phyloP scores from a whole-genome alignment of 2,329 filamentous ascomycete species.

The Beauveria sp. region DNA sequence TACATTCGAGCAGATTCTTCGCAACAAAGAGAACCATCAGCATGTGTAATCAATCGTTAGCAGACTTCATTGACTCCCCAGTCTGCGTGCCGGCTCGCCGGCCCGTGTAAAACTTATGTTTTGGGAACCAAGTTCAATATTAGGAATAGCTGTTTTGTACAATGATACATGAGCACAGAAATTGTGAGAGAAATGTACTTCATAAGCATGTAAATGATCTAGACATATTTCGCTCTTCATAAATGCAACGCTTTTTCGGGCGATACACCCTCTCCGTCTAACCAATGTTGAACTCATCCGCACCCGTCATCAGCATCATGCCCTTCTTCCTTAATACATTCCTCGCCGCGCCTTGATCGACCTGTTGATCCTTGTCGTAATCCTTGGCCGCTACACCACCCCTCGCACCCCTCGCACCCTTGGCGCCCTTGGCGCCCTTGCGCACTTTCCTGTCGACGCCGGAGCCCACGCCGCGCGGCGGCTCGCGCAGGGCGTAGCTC shows the following conservation, averaged over 20 bases:
- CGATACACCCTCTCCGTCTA: slow-evolving; percentile 22
- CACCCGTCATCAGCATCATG: slow-evolving; percentile 56
- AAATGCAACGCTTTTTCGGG: slow-evolving; percentile 11
- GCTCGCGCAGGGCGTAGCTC: slow-evolving; percentile 82
- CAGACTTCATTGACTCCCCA: too few species aligned
- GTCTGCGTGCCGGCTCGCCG: too few species aligned
- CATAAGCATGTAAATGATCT: not conserved
- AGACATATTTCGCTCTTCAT: not conserved
- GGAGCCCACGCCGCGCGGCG: slow-evolving; percentile 71
- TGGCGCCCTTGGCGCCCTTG: slow-evolving; percentile 6
- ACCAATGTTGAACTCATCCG: slow-evolving; percentile 63
- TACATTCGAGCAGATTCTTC: too few species aligned
- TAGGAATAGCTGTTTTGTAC: too few species aligned
- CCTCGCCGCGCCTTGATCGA: slow-evolving; percentile 25
- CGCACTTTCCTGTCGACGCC: slow-evolving; percentile 41
- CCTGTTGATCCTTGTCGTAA: slow-evolving; percentile 30
- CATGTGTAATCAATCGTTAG: too few species aligned
- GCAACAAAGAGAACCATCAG: too few species aligned
- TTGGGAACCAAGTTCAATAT: too few species aligned
- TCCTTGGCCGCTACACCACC: slow-evolving; percentile 25
- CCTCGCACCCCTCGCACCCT: not conserved
- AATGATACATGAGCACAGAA: not conserved
- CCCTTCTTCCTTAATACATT: slow-evolving; percentile 51
- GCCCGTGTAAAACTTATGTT: too few species aligned
- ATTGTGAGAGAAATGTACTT: not conserved